phyloP scores from a whole-genome alignment of 495 filamentous ascomycete species.

The Penicillium macrosclerotiorum region DNA sequence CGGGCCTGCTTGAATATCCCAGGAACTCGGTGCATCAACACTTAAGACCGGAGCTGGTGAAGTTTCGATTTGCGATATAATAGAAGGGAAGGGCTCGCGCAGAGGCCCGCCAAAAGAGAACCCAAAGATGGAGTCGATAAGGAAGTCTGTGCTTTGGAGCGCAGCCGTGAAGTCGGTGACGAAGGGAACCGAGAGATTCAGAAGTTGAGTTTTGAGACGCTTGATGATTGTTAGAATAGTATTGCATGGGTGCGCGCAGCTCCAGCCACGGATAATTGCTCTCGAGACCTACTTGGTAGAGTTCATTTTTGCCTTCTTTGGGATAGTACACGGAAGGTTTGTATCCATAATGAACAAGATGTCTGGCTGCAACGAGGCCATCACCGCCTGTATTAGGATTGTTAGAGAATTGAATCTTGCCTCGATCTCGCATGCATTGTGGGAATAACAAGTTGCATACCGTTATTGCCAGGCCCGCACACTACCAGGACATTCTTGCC shows the following conservation, averaged over 20 bases:
- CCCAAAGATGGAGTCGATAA: constrained; percentile 94
- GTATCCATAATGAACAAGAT: constrained; percentile 94
- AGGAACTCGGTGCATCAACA: constrained; percentile 89
- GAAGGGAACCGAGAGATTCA: constrained; percentile 80
- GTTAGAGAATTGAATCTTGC: constrained; percentile 7
- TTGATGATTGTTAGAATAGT: no score
- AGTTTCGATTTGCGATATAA: constrained; percentile 73
- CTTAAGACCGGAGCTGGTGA: constrained; percentile 76
- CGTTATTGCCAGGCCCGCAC: constrained; percentile 94
- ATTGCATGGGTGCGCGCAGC: no score
- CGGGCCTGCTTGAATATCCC: constrained; percentile 87
- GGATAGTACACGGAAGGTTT: constrained; percentile 89
- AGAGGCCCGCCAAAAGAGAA: constrained; percentile 94
- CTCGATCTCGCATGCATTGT: background rate
- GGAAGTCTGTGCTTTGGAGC: constrained; percentile 65
- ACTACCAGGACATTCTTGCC: constrained; percentile 79
- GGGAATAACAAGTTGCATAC: constrained; percentile 41
- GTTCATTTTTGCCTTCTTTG: constrained; percentile 82
- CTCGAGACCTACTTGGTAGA: constrained; percentile 67
- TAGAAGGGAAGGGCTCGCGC: constrained; percentile 79
- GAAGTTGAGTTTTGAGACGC: constrained; percentile 80
- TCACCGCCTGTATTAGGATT: constrained; percentile 66
- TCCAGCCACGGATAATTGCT: no score
- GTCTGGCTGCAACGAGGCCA: constrained; percentile 90
- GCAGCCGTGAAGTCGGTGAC: constrained; percentile 72